Conservation (phyloP, 495 filamentous ascomycete species). For the Durotheca rogersii region DNA sequence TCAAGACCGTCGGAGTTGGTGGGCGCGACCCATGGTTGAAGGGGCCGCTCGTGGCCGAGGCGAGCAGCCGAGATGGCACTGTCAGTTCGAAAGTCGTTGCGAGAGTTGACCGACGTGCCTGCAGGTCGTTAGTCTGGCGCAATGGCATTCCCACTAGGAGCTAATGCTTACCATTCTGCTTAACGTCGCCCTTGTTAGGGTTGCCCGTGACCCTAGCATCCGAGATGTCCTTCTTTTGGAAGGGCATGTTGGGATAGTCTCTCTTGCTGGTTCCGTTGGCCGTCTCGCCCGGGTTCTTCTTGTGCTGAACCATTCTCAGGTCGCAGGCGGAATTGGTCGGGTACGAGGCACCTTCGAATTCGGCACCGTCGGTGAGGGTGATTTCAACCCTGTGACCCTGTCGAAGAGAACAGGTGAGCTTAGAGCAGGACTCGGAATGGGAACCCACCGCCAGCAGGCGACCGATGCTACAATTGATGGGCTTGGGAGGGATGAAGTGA, state of each 20-base stretch:
- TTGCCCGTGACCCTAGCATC: conserved; percentile 63
- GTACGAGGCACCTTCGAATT: conserved; percentile 68
- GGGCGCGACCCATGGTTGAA: conserved; percentile 82
- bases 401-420: conserved; percentile 27
- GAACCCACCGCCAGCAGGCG: conserved; percentile 9
- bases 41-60: conserved; percentile 65
- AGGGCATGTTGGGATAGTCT: conserved; percentile 65
- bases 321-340: conserved; percentile 62
- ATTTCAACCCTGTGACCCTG: conserved; percentile 70
- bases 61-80: conserved; percentile 79
- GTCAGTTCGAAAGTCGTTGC: conserved; percentile 75
- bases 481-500: conserved; percentile 8
- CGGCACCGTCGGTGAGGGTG: conserved; percentile 67
- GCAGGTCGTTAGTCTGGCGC: conserved; percentile 6
- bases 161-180: conserved; percentile 69
- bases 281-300: conserved; percentile 47
- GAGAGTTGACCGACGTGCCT: conserved; percentile 42
- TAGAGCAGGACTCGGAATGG: conserved; percentile 6
- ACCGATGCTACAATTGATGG: conserved; percentile 25
- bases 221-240: conserved; percentile 73
- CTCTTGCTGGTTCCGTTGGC: conserved; percentile 46
- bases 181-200: conserved; percentile 44
- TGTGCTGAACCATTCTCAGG: conserved; percentile 81
- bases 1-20: conserved; percentile 60
- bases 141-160: not conserved